Conservation (phyloP, 225 moss, liverwort and hornwort species). For the Rhytidiadelphus loreus region DNA sequence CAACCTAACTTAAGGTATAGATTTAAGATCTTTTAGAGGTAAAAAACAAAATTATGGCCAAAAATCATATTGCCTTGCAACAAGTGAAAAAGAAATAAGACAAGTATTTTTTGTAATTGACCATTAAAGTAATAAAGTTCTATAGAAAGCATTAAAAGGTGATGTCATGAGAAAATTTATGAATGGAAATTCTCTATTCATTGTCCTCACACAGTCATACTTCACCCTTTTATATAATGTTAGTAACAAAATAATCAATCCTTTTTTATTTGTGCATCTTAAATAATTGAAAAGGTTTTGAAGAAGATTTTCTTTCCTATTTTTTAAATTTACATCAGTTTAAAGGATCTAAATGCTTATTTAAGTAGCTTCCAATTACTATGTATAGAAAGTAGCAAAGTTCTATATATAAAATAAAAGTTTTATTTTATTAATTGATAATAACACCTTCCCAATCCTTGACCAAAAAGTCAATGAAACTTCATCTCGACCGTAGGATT, state of each 20-base stretch:
- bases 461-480: background rate
- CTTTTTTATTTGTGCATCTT: background rate
- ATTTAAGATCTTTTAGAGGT: background rate
- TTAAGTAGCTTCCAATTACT: background rate
- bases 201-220: background rate
- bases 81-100: background rate
- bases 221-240: background rate
- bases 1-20: too few relatives aligned
- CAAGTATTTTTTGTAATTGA: background rate
- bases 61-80: background rate
- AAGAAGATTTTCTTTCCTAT: background rate
- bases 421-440: background rate
- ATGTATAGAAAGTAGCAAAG: accelerated
- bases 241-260: background rate
- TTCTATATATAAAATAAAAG: background rate
- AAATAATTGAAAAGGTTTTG: background rate
- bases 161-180: accelerated
- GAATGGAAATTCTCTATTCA: too few relatives aligned
- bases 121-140: background rate
- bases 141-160: background rate
- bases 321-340: background rate
- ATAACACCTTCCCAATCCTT: background rate
- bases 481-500: background rate
- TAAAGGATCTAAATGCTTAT: background rate
- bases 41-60: background rate